phyloP scores from a whole-genome alignment of 129 eudicot genomes.

The Gnaphalium uliginosum region DNA sequence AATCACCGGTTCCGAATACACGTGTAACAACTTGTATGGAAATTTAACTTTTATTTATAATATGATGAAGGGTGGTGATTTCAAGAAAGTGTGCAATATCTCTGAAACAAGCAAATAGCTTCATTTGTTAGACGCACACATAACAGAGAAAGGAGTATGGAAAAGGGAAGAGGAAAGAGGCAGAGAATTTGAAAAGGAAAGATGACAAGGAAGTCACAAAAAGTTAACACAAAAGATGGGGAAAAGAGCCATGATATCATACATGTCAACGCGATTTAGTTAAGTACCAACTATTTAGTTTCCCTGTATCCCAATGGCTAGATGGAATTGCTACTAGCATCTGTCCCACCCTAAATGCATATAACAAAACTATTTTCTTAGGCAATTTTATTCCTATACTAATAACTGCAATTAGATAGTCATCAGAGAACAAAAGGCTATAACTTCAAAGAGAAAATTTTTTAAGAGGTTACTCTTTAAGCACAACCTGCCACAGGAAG shows the following conservation, averaged over 20 bases:
- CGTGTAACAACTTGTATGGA: conserved; percentile 2
- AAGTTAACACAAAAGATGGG: not conserved
- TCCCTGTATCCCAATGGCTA: not conserved
- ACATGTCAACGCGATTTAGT: not conserved
- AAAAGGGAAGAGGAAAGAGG: not conserved
- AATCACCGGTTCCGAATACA: conserved; percentile 3
- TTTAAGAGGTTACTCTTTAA: conserved; percentile 2
- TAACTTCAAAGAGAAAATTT: not conserved
- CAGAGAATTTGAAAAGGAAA: not conserved
- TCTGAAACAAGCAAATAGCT: conserved; percentile 1
- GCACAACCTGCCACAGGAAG: conserved; percentile 2
- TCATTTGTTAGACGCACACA: conserved; percentile 4
- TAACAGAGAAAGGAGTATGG: not conserved
- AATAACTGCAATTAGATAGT: conserved; percentile 10
- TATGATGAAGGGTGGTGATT: not conserved
- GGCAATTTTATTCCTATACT: conserved; percentile 1
- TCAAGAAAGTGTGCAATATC: not conserved
- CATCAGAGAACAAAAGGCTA: not conserved
- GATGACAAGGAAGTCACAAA: not conserved
- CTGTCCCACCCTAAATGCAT: conserved; percentile 1
- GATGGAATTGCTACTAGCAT: not conserved
- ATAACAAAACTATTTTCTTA: not conserved
- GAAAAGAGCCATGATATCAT: not conserved
- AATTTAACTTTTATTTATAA: not conserved
- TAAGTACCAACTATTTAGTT: not conserved